Evolutionary conservation across 1,284 basidiomycete species (phyloP).

Genomic region (Trichosporon inkin): DNA sequence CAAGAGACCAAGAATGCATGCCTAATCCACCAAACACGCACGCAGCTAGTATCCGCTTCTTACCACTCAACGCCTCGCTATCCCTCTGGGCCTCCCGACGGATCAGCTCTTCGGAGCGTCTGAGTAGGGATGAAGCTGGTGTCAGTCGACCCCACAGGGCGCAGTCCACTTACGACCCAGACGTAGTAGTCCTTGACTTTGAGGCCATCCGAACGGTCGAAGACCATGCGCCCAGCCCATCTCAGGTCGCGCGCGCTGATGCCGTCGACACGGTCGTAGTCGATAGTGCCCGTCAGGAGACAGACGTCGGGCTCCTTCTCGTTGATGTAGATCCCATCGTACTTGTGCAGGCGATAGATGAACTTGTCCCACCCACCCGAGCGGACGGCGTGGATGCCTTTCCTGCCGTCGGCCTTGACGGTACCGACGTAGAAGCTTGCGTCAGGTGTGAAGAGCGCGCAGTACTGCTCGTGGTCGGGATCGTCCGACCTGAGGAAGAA

Average conservation of each 20-base stretch:
- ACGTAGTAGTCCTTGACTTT: slow-evolving; percentile 11
- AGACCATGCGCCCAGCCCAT: slow-evolving; percentile 2
- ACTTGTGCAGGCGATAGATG: not conserved
- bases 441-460: slow-evolving; percentile 6
- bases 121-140: not conserved
- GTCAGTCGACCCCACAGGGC: not conserved
- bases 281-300: not conserved
- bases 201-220: not conserved
- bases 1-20: too few species aligned
- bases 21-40: too few species aligned
- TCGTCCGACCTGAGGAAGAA: slow-evolving; percentile 2
- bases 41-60: too few species aligned
- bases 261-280: slow-evolving; percentile 11
- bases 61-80: too few species aligned
- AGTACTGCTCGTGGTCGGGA: slow-evolving; percentile 8
- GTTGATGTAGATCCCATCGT: slow-evolving; percentile 4
- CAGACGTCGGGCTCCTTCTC: not conserved
- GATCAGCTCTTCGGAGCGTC: not conserved
- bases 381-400: not conserved
- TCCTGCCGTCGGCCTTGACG: not conserved
- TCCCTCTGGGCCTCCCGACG: too few species aligned
- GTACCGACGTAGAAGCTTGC: not conserved
- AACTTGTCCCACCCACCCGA: not conserved
- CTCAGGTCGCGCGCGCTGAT: not conserved
- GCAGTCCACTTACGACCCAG: slow-evolving; percentile 6